A percentile compares a stretch with the other conserved stretches of the same genome.
phyloP scores from a whole-genome alignment of 2,329 filamentous ascomycete species.

The Talaromyces sp. region DNA sequence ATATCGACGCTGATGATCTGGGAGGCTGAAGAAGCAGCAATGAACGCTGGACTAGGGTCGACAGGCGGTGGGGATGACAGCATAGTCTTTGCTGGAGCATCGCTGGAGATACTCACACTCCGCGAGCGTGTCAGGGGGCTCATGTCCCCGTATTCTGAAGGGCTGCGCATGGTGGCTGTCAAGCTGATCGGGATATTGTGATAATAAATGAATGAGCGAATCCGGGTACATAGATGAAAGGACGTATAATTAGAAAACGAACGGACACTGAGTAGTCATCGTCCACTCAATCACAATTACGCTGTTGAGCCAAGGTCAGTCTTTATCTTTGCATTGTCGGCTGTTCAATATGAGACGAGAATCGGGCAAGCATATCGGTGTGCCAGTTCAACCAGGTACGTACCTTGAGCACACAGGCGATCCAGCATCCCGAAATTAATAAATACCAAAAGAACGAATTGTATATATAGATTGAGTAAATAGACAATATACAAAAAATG shows the following conservation, averaged over 20 bases:
- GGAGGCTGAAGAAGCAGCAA: conserved; percentile 80
- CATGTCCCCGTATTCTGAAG: conserved; percentile 15
- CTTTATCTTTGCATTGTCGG: background rate
- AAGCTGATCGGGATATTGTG: background rate
- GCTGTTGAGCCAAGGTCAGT: conserved; percentile 10
- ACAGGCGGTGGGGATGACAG: conserved; percentile 65
- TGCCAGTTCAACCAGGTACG: background rate
- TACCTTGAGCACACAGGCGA: conserved; percentile 4
- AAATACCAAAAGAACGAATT: background rate
- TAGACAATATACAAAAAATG: background rate
- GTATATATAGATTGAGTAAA: background rate
- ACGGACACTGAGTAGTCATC: conserved; percentile 2
- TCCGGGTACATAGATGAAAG: conserved; percentile 2
- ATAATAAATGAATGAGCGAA: background rate
- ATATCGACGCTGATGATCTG: conserved; percentile 89
- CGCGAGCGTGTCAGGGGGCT: conserved; percentile 34
- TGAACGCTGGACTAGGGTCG: conserved; percentile 78
- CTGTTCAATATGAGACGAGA: background rate
- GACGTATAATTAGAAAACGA: background rate
- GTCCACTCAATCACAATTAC: background rate
- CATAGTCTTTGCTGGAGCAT: conserved; percentile 32
- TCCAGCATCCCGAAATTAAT: conserved; percentile 5
- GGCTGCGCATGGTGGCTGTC: conserved; percentile 5
- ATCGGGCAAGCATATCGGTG: background rate
- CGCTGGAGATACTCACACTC: conserved; percentile 40